Conservation (phyloP, 2,329 filamentous ascomycete species). For the Hymenoscyphus repandus region DNA sequence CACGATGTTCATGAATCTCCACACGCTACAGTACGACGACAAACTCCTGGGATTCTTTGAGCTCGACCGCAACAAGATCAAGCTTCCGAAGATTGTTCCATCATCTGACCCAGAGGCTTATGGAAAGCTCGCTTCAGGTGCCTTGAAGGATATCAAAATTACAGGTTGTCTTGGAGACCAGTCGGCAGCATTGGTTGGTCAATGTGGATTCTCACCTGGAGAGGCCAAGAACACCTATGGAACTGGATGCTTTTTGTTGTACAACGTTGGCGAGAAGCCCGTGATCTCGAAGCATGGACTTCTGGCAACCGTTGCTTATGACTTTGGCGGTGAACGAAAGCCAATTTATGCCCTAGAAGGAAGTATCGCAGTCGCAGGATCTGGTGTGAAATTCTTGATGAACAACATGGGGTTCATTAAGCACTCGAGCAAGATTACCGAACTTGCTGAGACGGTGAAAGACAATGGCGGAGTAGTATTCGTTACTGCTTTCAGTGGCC, state of each 20-base stretch:
- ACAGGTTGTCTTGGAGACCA: constrained; percentile 78
- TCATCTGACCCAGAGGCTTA: constrained; percentile 67
- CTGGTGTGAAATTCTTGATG: constrained; percentile 67
- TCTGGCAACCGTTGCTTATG: constrained; percentile 71
- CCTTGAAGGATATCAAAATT: constrained; percentile 63
- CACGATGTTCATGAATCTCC: constrained; percentile 84
- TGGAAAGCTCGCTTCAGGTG: constrained; percentile 55
- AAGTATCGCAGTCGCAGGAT: constrained; percentile 71
- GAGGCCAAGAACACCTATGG: constrained; percentile 83
- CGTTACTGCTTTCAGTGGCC: constrained; percentile 67
- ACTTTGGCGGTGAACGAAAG: constrained; percentile 60
- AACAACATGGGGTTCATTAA: constrained; percentile 61
- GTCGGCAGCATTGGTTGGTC: constrained; percentile 74
- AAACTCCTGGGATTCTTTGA: constrained; percentile 70
- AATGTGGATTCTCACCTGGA: constrained; percentile 71
- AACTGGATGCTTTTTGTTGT: constrained; percentile 78
- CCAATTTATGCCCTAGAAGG: constrained; percentile 73
- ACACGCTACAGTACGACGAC: constrained; percentile 70
- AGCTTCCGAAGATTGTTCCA: constrained; percentile 70
- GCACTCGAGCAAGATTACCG: constrained; percentile 57
- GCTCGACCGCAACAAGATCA: constrained; percentile 63
- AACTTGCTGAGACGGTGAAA: constrained; percentile 56
- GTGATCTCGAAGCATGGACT: constrained; percentile 75
- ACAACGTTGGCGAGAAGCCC: constrained; percentile 75
- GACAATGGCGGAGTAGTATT: constrained; percentile 66